Conservation (phyloP, 2,329 filamentous ascomycete genomes). For the Mycogone perniciosa region DNA sequence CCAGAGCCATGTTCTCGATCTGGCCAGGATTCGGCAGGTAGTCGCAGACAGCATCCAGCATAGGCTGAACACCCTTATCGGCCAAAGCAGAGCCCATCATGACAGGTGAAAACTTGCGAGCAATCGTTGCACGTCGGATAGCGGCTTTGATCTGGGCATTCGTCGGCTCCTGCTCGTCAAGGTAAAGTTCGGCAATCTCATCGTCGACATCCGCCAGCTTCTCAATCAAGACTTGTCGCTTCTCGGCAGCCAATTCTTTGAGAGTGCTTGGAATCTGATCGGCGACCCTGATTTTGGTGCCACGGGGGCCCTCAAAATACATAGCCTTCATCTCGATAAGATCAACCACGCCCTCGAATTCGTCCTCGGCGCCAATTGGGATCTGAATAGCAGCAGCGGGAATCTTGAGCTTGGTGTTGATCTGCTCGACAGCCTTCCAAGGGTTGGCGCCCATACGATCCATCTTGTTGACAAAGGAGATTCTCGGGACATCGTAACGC, state of each 20-base stretch:
- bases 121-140: slow-evolving; percentile 84
- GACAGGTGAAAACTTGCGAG: slow-evolving; percentile 85
- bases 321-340: slow-evolving; percentile 86
- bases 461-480: slow-evolving; percentile 99
- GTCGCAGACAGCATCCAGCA: slow-evolving; percentile 94
- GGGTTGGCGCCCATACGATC: slow-evolving; percentile 98
- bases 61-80: slow-evolving; percentile 90
- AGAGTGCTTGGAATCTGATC: slow-evolving; percentile 81
- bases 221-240: slow-evolving; percentile 81
- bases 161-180: slow-evolving; percentile 79
- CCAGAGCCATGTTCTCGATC: slow-evolving; percentile 82
- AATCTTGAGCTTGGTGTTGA: slow-evolving; percentile 92
- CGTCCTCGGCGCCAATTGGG: slow-evolving; percentile 86
- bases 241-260: slow-evolving; percentile 69
- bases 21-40: slow-evolving; percentile 90
- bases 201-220: slow-evolving; percentile 96
- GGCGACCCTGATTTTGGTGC: slow-evolving; percentile 67
- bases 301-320: slow-evolving; percentile 81
- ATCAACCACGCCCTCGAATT: slow-evolving; percentile 88
- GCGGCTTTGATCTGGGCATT: slow-evolving; percentile 82
- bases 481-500: slow-evolving; percentile 89
- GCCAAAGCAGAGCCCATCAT: slow-evolving; percentile 94
- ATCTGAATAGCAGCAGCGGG: slow-evolving; percentile 90
- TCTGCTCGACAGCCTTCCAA: slow-evolving; percentile 95
- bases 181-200: slow-evolving; percentile 90